Evolutionary conservation across 2,329 filamentous ascomycete genomes (phyloP).

Genomic region (Colletotrichum tanaceti): DNA sequence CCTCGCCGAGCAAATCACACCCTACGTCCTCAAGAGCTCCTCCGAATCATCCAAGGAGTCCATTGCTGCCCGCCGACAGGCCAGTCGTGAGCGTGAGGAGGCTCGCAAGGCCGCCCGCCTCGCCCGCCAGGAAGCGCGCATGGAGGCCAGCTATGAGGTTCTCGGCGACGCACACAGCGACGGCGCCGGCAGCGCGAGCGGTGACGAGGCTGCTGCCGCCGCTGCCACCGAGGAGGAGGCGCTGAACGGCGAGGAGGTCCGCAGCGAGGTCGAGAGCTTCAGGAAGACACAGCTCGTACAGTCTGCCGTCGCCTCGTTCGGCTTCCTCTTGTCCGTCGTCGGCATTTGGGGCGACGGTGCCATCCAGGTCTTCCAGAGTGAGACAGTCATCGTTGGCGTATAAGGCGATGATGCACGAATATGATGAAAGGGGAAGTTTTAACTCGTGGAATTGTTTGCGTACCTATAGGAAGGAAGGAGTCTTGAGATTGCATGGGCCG

Average conservation of each 20-base stretch:
- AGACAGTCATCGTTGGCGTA: constrained; percentile 41
- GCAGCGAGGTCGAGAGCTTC: constrained; percentile 66
- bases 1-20: constrained; percentile 62
- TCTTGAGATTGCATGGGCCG: constrained; percentile 26
- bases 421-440: background rate
- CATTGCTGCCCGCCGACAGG: constrained; percentile 43
- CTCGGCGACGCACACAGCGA: constrained; percentile 66
- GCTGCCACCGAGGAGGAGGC: constrained; percentile 55
- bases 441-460: constrained; percentile 10
- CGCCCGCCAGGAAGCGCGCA: constrained; percentile 53
- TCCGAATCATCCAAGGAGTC: constrained; percentile 44
- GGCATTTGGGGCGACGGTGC: constrained; percentile 75
- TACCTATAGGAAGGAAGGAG: constrained; percentile 22
- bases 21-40: constrained; percentile 53
- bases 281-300: constrained; percentile 65
- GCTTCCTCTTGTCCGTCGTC: constrained; percentile 70
- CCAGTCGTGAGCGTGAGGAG: constrained; percentile 46
- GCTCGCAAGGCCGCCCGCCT: constrained; percentile 45
- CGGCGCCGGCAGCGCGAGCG: constrained; percentile 55
- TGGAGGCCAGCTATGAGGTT: constrained; percentile 80
- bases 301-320: constrained; percentile 65
- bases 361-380: constrained; percentile 41
- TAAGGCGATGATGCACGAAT: constrained; percentile 14
- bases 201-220: constrained; percentile 57
- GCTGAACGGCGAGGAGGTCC: constrained; percentile 72